Evolutionary conservation across 2,329 filamentous ascomycete genomes (phyloP), one percentile per base, ranked within the genome.

Genomic region (Aspergillus bombycis): DNA sequence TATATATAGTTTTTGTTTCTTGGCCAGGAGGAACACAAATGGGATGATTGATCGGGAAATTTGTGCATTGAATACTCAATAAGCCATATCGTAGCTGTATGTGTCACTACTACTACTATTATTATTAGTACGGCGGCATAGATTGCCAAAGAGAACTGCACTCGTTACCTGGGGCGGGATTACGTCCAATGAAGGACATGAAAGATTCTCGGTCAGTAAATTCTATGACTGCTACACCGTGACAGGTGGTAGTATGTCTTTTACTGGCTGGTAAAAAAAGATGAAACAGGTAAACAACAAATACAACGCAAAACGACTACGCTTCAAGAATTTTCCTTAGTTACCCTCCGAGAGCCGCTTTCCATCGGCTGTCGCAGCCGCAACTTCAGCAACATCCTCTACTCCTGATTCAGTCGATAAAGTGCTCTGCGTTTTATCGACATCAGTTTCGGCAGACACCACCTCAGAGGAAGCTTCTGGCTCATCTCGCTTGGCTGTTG

Each of bases 271-370:
- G 21, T 19, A 34, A 38, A 57, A 58, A 46, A 16, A 58, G 43
- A 11, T 16, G 11, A 54, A 23, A 45, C 14, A 46, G 53, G 38
- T 32, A 41, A 38, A 32, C 48, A 30, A 41, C n/a, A 21, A 43
- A 26, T 9, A 9, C 28, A 38, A 55, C 14, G 28, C 26, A 52
- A 52, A 34, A 32, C 10, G 26, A 32, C 48, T 52, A 52, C 28
- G 28, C n/a, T 32, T 52, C 19, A 32, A 34, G 26, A 30, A 48
- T 12, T 41, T 32, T 52, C 48, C 43, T 48, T 41, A 36, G 32
- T 66, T 65, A 57, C 71, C 70, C 46, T 75, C 69, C 34, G 72
- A 74, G 2, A 54, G 16, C 45, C 55, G 67, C 64, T 77, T 75
- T 36, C 68, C 71, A 34, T 75, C 70, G 23, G 72, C 71, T 38